Percentiles rank a stretch among this genome's conserved stretches.
Conservation (phyloP, 352 stramenopile species). For the Pythium utonaiense region DNA sequence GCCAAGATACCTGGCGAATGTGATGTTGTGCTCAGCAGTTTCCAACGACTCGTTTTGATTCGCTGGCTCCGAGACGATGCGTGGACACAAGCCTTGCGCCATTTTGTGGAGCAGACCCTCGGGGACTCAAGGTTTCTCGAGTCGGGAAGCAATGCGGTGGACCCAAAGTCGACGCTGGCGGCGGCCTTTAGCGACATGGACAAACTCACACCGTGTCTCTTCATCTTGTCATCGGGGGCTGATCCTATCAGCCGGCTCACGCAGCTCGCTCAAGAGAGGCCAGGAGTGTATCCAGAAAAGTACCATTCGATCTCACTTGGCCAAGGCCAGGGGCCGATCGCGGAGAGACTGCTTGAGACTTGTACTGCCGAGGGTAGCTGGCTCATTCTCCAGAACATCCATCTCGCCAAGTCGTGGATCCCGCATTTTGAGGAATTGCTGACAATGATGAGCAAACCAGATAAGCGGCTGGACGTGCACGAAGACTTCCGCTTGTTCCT, state of each 20-base stretch:
- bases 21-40: constrained; percentile 31
- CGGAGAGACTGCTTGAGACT: constrained; percentile 51
- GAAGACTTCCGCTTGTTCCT: constrained; percentile 66
- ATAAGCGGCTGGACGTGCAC: constrained; percentile 36
- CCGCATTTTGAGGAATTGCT: constrained; percentile 51
- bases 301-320: constrained; percentile 70
- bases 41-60: constrained; percentile 54
- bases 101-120: constrained; percentile 44
- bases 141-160: neutral
- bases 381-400: constrained; percentile 75
- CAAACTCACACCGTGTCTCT: constrained; percentile 62
- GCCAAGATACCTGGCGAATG: constrained; percentile 32
- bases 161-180: constrained; percentile 27
- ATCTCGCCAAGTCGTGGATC: constrained; percentile 78
- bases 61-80: constrained; percentile 56
- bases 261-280: constrained; percentile 41
- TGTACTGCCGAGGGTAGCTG: constrained; percentile 50
- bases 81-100: constrained; percentile 30
- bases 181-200: constrained; percentile 57
- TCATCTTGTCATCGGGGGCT: constrained; percentile 70
- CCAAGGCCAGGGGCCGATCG: constrained; percentile 70
- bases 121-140: constrained; percentile 23
- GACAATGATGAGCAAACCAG: constrained; percentile 25
- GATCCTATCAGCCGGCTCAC: constrained; percentile 51
- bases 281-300: constrained; percentile 27